Evolutionary conservation across 306 rosid species (phyloP).

Genomic region (Vigna nakashimae): DNA sequence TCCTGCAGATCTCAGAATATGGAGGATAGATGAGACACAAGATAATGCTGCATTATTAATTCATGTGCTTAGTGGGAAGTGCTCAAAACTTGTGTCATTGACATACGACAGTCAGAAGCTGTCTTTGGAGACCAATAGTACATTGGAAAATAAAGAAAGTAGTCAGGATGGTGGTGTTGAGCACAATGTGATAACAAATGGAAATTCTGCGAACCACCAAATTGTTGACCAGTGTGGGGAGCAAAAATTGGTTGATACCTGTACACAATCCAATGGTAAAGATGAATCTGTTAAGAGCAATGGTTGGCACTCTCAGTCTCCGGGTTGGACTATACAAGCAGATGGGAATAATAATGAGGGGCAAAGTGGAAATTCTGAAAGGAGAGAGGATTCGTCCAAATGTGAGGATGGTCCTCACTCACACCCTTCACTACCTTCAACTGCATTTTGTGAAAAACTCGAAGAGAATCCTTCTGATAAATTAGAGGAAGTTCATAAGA

Average conservation of each 20-base stretch:
- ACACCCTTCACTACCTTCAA: slow-evolving; percentile 53
- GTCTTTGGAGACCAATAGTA: slow-evolving; percentile 39
- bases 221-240: slow-evolving; percentile 47
- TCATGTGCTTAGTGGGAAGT: slow-evolving; percentile 59
- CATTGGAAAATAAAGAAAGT: slow-evolving; percentile 48
- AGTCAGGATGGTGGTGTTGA: slow-evolving; percentile 40
- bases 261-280: slow-evolving; percentile 47
- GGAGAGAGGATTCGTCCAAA: slow-evolving; percentile 52
- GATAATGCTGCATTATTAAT: slow-evolving; percentile 58
- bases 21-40: slow-evolving; percentile 69
- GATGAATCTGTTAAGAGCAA: slow-evolving; percentile 61
- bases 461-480: slow-evolving; percentile 46
- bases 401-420: slow-evolving; percentile 50
- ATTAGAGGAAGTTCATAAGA: slow-evolving; percentile 50
- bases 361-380: slow-evolving; percentile 49
- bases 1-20: slow-evolving; percentile 73
- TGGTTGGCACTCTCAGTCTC: slow-evolving; percentile 56
- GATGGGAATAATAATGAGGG: slow-evolving; percentile 60
- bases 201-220: slow-evolving; percentile 41
- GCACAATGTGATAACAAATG: slow-evolving; percentile 44
- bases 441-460: slow-evolving; percentile 50
- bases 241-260: slow-evolving; percentile 49
- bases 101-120: slow-evolving; percentile 41
- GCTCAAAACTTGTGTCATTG: slow-evolving; percentile 46
- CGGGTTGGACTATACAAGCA: slow-evolving; percentile 51